phyloP scores from a whole-genome alignment of 306 rosid genomes.

The Potentilla sterilis region DNA sequence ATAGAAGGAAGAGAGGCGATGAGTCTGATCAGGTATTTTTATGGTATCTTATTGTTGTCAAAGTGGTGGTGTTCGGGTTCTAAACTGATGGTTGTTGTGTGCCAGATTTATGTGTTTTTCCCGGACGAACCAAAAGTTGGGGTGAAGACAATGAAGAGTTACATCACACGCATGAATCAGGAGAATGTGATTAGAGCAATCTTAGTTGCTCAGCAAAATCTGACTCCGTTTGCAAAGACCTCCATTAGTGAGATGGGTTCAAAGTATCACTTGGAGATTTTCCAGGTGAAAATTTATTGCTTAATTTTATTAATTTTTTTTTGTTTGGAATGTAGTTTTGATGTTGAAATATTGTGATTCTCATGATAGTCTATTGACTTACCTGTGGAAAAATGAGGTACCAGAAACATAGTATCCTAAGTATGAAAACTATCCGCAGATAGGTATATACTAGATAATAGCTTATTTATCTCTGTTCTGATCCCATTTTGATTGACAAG shows the following conservation, averaged over 20 bases:
- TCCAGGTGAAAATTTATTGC: conserved; percentile 52
- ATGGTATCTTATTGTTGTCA: not conserved
- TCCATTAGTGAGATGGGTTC: conserved; percentile 44
- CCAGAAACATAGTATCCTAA: not conserved
- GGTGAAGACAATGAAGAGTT: conserved; percentile 49
- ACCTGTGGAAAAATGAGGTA: not conserved
- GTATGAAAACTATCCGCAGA: not conserved
- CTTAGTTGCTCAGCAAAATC: conserved; percentile 54
- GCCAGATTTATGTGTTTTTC: conserved; percentile 69
- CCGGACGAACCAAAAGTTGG: conserved; percentile 70
- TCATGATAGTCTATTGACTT: not conserved
- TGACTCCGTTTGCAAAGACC: conserved; percentile 51
- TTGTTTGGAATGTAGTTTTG: not conserved
- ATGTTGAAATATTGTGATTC: not conserved
- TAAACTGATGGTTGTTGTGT: conserved; percentile 18
- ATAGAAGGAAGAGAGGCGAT: conserved; percentile 25
- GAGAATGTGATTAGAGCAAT: conserved; percentile 66
- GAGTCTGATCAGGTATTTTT: not conserved
- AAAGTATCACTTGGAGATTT: conserved; percentile 65
- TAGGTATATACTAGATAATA: not conserved
- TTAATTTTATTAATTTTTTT: not conserved
- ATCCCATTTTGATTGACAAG: not conserved
- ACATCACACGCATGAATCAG: conserved; percentile 57
- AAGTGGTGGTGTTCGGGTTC: not conserved
- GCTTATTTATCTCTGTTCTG: not conserved